Evolutionary conservation across 1,284 basidiomycete genomes (phyloP).

Genomic region (Megacollybia platyphylla): DNA sequence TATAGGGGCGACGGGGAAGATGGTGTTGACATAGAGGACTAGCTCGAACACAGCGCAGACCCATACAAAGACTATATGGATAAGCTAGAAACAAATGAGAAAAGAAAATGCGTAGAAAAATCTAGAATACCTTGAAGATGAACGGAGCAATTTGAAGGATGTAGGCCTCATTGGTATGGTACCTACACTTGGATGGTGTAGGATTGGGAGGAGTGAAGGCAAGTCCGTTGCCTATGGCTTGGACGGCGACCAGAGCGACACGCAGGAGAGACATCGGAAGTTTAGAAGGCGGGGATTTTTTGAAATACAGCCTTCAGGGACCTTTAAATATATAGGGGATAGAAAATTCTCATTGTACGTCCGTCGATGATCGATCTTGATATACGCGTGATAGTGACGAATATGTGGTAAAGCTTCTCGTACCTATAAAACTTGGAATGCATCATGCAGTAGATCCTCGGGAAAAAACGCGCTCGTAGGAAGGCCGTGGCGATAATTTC

Average conservation of each 20-base stretch:
- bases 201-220: conserved; percentile 51
- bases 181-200: conserved; percentile 34
- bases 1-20: conserved; percentile 16
- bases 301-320: too few species aligned
- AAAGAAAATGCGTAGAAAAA: background rate
- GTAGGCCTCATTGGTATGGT: conserved; percentile 39
- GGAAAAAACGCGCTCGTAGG: too few species aligned
- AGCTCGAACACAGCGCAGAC: conserved; percentile 35
- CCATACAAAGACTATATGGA: conserved; percentile 36
- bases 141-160: conserved; percentile 44
- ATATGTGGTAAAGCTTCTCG: too few species aligned
- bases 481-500: too few species aligned
- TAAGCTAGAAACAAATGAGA: conserved; percentile 18
- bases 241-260: conserved; percentile 29
- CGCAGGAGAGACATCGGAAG: conserved; percentile 29
- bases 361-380: too few species aligned
- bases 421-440: too few species aligned
- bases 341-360: too few species aligned
- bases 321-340: too few species aligned
- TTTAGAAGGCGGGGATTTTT: too few species aligned
- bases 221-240: conserved; percentile 37
- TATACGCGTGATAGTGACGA: too few species aligned
- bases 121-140: conserved; percentile 34
- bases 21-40: conserved; percentile 26
- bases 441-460: too few species aligned